A percentile compares a stretch with the other conserved stretches of the same genome.
phyloP scores from a whole-genome alignment of 768 basidiomycete genomes.

The Lactarius vividus region DNA sequence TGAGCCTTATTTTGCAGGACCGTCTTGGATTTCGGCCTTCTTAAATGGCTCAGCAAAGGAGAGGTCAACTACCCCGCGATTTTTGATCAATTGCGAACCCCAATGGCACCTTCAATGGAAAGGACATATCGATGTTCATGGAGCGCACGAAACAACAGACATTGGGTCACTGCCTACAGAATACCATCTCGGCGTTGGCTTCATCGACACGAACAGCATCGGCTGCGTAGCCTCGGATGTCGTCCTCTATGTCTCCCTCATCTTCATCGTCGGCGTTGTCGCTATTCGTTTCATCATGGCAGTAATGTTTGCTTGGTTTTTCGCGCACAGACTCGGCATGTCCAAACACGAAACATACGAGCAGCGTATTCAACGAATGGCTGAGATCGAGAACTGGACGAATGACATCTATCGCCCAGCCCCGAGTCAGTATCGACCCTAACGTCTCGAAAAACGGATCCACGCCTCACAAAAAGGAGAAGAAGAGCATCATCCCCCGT shows the following conservation, averaged over 20 bases:
- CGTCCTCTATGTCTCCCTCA: slow-evolving; percentile 90
- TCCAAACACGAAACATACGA: slow-evolving; percentile 93
- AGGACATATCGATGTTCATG: slow-evolving; percentile 86
- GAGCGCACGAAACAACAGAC: slow-evolving; percentile 65
- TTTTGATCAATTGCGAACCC: slow-evolving; percentile 68
- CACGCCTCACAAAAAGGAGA: slow-evolving; percentile 43
- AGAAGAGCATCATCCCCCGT: slow-evolving; percentile 62
- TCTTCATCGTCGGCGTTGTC: slow-evolving; percentile 97
- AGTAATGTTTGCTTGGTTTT: slow-evolving; percentile 97
- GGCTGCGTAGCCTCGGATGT: slow-evolving; percentile 96
- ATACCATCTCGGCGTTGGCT: slow-evolving; percentile 85
- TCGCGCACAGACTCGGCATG: slow-evolving; percentile 91
- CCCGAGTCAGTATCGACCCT: slow-evolving; percentile 84
- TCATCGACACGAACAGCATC: slow-evolving; percentile 90
- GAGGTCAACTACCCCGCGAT: slow-evolving; percentile 81
- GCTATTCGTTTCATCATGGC: slow-evolving; percentile 95
- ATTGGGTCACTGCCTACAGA: slow-evolving; percentile 79
- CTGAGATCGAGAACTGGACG: slow-evolving; percentile 95
- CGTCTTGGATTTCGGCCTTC: slow-evolving; percentile 85
- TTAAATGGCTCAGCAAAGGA: slow-evolving; percentile 78
- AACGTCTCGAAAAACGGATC: slow-evolving; percentile 78
- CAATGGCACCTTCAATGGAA: slow-evolving; percentile 72
- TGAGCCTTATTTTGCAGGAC: slow-evolving; percentile 43
- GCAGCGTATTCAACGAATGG: slow-evolving; percentile 83
- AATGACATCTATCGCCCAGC: slow-evolving; percentile 94